phyloP scores from a whole-genome alignment of 2,329 filamentous ascomycete genomes.

The Trichoderma hamatum region DNA sequence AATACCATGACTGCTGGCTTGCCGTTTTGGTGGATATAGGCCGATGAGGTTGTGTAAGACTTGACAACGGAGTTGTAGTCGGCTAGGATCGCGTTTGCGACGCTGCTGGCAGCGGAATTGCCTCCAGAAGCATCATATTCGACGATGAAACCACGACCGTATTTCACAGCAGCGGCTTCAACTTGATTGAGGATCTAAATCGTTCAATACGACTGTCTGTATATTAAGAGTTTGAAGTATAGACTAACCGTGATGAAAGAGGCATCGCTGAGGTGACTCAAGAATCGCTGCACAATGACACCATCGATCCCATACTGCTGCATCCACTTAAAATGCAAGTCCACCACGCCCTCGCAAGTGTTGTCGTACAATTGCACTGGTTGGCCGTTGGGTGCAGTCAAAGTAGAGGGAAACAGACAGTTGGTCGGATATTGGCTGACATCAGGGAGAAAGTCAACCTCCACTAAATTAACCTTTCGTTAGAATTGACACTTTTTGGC shows the following conservation, averaged over 20 bases:
- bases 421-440: constrained; percentile 22
- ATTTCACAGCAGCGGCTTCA: constrained; percentile 21
- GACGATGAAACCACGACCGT: constrained; percentile 23
- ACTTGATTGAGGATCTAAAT: constrained; percentile 22
- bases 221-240: not conserved
- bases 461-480: not conserved
- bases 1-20: constrained; percentile 23
- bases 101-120: constrained; percentile 13
- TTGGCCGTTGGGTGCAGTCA: constrained; percentile 18
- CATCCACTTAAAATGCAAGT: constrained; percentile 24
- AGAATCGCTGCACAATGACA: constrained; percentile 17
- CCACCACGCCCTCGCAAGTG: constrained; percentile 19
- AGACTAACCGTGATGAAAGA: constrained; percentile 19
- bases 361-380: constrained; percentile 22
- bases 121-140: constrained; percentile 24
- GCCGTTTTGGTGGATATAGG: constrained; percentile 20
- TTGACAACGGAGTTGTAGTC: constrained; percentile 25
- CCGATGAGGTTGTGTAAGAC: constrained; percentile 14
- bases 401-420: constrained; percentile 6
- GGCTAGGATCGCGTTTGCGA: constrained; percentile 4
- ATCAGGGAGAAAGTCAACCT: constrained; percentile 22
- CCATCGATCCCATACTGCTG: constrained; percentile 22
- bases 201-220: not conserved
- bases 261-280: constrained; percentile 10
- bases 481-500: not conserved